Evolutionary conservation across 2,329 filamentous ascomycete genomes (phyloP), one percentile per base, ranked within the genome.

Genomic region (Neonectria ditissima): DNA sequence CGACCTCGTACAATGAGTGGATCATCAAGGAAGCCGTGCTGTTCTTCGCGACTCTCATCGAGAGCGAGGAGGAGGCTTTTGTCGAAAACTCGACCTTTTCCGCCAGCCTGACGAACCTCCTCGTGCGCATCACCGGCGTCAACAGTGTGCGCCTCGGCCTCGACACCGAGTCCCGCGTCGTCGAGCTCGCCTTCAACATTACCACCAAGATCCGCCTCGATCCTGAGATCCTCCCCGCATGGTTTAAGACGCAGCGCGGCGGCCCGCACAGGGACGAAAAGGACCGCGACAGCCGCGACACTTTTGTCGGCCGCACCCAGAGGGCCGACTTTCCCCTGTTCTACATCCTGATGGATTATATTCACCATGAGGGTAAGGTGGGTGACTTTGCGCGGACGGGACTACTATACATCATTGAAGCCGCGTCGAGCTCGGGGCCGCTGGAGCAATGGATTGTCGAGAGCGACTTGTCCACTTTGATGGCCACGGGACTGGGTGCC

Each of bases 371-470:
- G 76, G 96, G 96, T 44, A 91, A 95, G 59, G 92, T 97, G 18
- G 96, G 96, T 13, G 96, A 99, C 78, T 99, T 99, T 82, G 95
- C 96, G 2, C 86, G 96, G 61, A 99, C 96, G 0, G 96, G 96
- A 0, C 79, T 99, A 65, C 85, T 99, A 8, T 99, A 99, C 79
- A 92, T 99, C 63, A 97, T 98, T 71, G 95, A 98, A 80, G 92
- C 93, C 1, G 93, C 95, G 0, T 95, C 93, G 0, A 91, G 89
- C 69, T 97, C 94, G 1, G 87, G 89, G 20, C 87, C 89, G 1
- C 79, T 99, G 63, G 96, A 99, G 80, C 92, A 93, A 74, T 99
- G 96, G 96, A 92, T 99, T 68, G 93, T 98, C 50, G 94, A 97
- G 76, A 97, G 95, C 77, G 96, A 99, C 76, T 83, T 99, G 55